These are phyloP conservation scores for Jamesozyma rosinii DNA, from an alignment of 805 yeast species.

Conservation along the genomic window DNA sequence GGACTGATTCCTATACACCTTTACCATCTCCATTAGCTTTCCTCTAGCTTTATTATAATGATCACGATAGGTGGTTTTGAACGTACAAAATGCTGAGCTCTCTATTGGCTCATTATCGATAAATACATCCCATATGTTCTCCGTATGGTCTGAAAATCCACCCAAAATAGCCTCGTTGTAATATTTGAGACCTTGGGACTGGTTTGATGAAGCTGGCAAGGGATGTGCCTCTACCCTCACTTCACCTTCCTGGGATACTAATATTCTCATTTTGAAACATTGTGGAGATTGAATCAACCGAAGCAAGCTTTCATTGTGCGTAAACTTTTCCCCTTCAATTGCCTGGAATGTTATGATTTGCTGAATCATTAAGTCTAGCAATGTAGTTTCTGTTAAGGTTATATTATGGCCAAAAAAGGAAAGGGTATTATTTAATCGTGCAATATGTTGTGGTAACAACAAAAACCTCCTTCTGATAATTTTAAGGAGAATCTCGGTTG, in stretches of 20 bases:
- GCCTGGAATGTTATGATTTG: neutral
- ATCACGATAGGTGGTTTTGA: slow-evolving; percentile 71
- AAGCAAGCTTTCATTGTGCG: slow-evolving; percentile 3
- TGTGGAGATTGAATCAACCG: slow-evolving; percentile 21
- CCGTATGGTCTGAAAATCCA: slow-evolving; percentile 21
- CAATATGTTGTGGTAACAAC: slow-evolving; percentile 11
- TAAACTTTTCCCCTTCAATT: neutral
- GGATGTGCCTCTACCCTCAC: slow-evolving; percentile 33
- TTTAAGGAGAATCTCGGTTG: neutral
- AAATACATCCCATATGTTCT: slow-evolving; percentile 47
- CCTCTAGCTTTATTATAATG: slow-evolving; percentile 56
- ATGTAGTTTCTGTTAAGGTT: slow-evolving; percentile 34
- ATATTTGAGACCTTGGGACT: slow-evolving; percentile 11
- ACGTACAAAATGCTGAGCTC: slow-evolving; percentile 71
- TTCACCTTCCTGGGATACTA: slow-evolving; percentile 32
- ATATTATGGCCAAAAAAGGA: slow-evolving; percentile 44
- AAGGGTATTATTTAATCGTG: slow-evolving; percentile 47
- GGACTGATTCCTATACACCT: slow-evolving; percentile 31
- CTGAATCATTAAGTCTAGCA: slow-evolving; percentile 36
- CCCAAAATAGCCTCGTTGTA: slow-evolving; percentile 22
- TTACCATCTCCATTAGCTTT: slow-evolving; percentile 31
- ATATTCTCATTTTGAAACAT: slow-evolving; percentile 42
- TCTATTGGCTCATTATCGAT: slow-evolving; percentile 43
- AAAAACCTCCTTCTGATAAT: slow-evolving; percentile 3
- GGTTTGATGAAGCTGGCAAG: slow-evolving; percentile 6